Conservation (phyloP, 169 alveolate species). For the Cryptosporidium viatorum region DNA sequence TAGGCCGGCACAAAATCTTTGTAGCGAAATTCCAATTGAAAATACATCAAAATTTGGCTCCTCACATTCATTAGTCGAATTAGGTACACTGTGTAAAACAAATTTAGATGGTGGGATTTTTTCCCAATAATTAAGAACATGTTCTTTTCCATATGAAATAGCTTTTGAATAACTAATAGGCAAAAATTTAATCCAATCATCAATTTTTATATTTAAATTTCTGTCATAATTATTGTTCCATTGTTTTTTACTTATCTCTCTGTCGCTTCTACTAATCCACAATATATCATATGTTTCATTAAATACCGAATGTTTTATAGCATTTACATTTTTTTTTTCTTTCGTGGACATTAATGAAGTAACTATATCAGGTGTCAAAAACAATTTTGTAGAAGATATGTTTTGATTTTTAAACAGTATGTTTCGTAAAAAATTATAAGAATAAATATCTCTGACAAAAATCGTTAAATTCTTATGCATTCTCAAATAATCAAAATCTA, state of each 20-base stretch:
- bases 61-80: background rate
- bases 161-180: conserved; percentile 50
- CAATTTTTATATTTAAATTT: conserved; percentile 28
- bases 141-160: conserved; percentile 16
- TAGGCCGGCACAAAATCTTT: conserved; percentile 70
- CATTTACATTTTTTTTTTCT: background rate
- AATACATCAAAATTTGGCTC: conserved; percentile 28
- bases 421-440: conserved; percentile 14
- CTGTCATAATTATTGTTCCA: background rate
- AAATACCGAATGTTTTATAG: background rate
- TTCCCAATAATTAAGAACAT: background rate
- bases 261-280: conserved; percentile 64
- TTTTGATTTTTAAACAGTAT: background rate
- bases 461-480: conserved; percentile 22
- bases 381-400: conserved; percentile 8
- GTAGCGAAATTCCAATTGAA: conserved; percentile 34
- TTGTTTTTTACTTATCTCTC: conserved; percentile 23
- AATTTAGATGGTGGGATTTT: background rate
- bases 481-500: conserved; percentile 9
- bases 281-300: conserved; percentile 32
- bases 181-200: conserved; percentile 51
- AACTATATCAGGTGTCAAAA: conserved; percentile 63
- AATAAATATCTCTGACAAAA: conserved; percentile 50
- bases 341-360: conserved; percentile 2
- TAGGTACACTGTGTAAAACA: background rate